Base-by-base conservation (phyloP, 2,329 filamentous ascomycete genomes). In the Trichoderma atroviride region DNA sequence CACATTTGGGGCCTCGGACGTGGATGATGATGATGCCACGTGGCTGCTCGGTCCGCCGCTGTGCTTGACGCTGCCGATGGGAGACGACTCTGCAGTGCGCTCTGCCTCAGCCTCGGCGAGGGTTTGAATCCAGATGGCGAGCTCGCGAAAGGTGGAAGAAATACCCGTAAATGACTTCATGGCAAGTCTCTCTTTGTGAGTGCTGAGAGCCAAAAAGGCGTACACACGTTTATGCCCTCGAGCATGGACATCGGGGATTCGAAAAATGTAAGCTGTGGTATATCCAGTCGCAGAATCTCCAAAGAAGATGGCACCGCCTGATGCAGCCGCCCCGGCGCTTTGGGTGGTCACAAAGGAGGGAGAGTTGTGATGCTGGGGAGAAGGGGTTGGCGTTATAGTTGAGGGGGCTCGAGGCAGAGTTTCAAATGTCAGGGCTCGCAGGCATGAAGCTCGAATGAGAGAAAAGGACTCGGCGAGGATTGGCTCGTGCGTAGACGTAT, bases 231-330 rank as follows among this genome's bases (percentile, higher is more conserved):
- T 89, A 73, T 90, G 87, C 5, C 89, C 89, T 14, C 89, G 87
- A 16, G 89, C 89, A 72, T 90, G 88, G 43, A 90, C 82, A 75
- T 91, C 89, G 7, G 89, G 87, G 53, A 91, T 89, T 31, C 89
- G 88, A 75, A 91, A 91, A 72, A 91, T 89, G 77, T 90, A 91
- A 16, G 89, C 89, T 0, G 89, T 91, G 0, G 89, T 91, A 78
- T 90, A 91, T 35, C 89, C 89, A 1, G 88, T 86, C 0, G 86
- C 77, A 1, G 87, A 84, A 74, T 91, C 89, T 35, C 89, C 89
- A 70, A 91, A 91, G 77, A 91, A 90, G 65, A 91, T 89, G 35
- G 89, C 88, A 0, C 89, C 89, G 3, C 88, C 89, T 3, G 87
- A 88, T 0, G 85, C 83, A 19, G 88, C 82, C 47, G 86, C 81